These are phyloP conservation scores for Crithidia fasciculata DNA, from an alignment of 208 protist species.

Conservation along the genomic window DNA sequence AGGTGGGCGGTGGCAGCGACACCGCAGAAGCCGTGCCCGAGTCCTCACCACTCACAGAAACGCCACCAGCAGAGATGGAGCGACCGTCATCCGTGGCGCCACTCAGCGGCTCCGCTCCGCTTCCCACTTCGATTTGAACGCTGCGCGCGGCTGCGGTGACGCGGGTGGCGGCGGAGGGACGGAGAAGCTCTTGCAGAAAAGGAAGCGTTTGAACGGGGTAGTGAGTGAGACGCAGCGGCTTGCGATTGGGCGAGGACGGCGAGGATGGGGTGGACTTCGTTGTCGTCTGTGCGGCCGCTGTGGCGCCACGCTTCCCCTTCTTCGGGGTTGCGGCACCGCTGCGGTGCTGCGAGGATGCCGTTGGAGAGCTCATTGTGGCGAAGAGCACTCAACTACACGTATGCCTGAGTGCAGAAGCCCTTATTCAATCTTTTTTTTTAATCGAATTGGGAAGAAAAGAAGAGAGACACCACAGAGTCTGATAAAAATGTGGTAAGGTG, in stretches of 20 bases:
- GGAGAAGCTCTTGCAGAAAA: constrained; percentile 24
- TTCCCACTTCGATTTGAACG: constrained; percentile 10
- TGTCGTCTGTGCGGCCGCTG: neutral
- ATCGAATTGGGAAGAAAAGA: too few species aligned
- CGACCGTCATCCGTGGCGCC: neutral
- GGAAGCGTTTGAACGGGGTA: constrained; percentile 14
- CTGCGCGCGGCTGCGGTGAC: constrained; percentile 16
- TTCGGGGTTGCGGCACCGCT: neutral
- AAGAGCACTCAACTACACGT: neutral
- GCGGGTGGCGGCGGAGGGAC: constrained; percentile 20
- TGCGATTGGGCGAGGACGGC: neutral
- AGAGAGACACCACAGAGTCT: too few species aligned
- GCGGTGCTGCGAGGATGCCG: constrained; percentile 6
- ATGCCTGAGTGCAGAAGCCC: neutral
- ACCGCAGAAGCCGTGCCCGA: constrained; percentile 1
- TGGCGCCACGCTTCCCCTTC: neutral
- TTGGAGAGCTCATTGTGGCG: constrained; percentile 12
- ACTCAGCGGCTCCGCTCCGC: neutral
- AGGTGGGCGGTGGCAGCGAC: constrained; percentile 13
- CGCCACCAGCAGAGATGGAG: neutral
- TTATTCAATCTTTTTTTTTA: neutral
- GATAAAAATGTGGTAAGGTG: too few species aligned
- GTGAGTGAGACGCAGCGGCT: neutral
- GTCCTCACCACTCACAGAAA: neutral
- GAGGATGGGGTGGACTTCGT: neutral